phyloP scores from a whole-genome alignment of 306 rosid genomes.

The Comarum palustre region DNA sequence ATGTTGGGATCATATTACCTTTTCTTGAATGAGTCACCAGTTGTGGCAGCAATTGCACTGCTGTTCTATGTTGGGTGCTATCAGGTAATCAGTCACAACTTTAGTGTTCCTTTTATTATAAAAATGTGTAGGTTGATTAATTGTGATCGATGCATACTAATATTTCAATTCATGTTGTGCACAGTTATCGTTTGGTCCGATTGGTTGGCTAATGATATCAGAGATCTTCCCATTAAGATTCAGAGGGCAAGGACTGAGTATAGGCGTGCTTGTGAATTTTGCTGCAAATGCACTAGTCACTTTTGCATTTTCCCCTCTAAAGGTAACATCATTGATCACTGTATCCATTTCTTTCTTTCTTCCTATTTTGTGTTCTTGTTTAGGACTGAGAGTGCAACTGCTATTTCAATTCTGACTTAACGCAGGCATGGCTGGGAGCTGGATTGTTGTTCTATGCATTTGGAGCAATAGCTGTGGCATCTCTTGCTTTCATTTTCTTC shows the following conservation, averaged over 20 bases:
- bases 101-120: background rate
- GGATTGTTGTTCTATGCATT: slow-evolving; percentile 75
- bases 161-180: slow-evolving; percentile 9
- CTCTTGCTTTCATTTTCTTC: slow-evolving; percentile 68
- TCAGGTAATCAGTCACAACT: slow-evolving; percentile 56
- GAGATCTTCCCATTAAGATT: slow-evolving; percentile 83
- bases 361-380: background rate
- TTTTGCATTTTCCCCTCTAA: slow-evolving; percentile 77
- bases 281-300: slow-evolving; percentile 89
- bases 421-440: slow-evolving; percentile 80
- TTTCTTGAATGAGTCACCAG: slow-evolving; percentile 52
- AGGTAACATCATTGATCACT: slow-evolving; percentile 39
- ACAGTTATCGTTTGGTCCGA: slow-evolving; percentile 93
- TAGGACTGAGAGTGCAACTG: background rate
- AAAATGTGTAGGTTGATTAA: background rate
- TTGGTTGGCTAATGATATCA: slow-evolving; percentile 96
- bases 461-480: slow-evolving; percentile 61
- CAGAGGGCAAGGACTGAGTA: slow-evolving; percentile 84
- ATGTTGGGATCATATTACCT: slow-evolving; percentile 84
- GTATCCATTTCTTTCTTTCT: background rate
- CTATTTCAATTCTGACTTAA: background rate
- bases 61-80: slow-evolving; percentile 83
- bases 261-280: slow-evolving; percentile 84
- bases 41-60: slow-evolving; percentile 72
- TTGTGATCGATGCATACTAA: background rate